Percentiles rank a stretch among this genome's conserved stretches.
These are phyloP conservation scores for Angomonas deanei DNA, from an alignment of 208 protist genomes.

Conservation along the genomic window DNA sequence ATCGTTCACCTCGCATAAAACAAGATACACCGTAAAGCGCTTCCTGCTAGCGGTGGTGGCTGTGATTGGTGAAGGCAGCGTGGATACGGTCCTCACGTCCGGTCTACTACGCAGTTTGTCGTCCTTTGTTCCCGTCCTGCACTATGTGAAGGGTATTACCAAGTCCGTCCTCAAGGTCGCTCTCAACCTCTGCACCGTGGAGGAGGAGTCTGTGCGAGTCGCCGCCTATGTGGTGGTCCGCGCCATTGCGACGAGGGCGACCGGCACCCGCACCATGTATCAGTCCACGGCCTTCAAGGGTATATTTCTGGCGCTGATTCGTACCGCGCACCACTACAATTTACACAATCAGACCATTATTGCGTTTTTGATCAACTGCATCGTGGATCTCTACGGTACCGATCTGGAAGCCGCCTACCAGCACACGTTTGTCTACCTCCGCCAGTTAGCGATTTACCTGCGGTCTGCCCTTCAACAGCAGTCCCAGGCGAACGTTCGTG, in stretches of 20 bases:
- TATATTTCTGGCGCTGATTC: slow-evolving; percentile 90
- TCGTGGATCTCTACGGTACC: slow-evolving; percentile 93
- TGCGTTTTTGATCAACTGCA: slow-evolving; percentile 92
- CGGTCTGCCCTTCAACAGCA: slow-evolving; percentile 90
- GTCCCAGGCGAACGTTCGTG: slow-evolving; percentile 84
- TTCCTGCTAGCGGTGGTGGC: slow-evolving; percentile 60
- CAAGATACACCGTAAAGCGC: slow-evolving; percentile 69
- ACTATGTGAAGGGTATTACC: slow-evolving; percentile 84
- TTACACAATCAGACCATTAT: slow-evolving; percentile 72
- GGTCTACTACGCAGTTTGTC: slow-evolving; percentile 70
- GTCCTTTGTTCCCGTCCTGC: slow-evolving; percentile 82
- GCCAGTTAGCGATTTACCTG: slow-evolving; percentile 96
- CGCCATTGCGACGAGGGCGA: slow-evolving; percentile 80
- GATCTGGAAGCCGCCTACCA: slow-evolving; percentile 92
- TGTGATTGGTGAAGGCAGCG: slow-evolving; percentile 51
- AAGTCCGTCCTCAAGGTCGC: slow-evolving; percentile 66
- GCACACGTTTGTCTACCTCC: slow-evolving; percentile 96
- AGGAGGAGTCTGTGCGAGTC: slow-evolving; percentile 78
- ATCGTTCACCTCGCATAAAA: slow-evolving; percentile 70
- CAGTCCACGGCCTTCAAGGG: slow-evolving; percentile 89
- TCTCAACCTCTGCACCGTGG: slow-evolving; percentile 57
- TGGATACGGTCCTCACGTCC: slow-evolving; percentile 52
- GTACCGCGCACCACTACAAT: slow-evolving; percentile 77
- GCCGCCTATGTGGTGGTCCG: slow-evolving; percentile 86
- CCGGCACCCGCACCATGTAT: slow-evolving; percentile 87